These are phyloP conservation scores for Zalaria obscura DNA, from an alignment of 2,329 filamentous ascomycete species.

Conservation along the genomic window DNA sequence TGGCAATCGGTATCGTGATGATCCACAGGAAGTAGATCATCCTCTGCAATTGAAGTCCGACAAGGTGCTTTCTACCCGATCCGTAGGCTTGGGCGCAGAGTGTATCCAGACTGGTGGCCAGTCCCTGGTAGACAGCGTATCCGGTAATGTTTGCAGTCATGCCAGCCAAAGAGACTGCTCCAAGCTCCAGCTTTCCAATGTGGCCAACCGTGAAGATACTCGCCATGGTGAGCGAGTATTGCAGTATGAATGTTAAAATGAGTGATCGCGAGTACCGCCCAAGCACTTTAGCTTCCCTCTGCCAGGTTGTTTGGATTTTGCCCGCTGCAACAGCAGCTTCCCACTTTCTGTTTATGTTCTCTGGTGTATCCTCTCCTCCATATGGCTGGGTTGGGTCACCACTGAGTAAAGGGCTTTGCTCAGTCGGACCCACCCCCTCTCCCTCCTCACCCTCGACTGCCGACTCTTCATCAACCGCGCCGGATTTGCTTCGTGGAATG, in stretches of 20 bases:
- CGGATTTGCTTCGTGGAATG: slow-evolving; percentile 4
- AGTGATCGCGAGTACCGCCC: slow-evolving; percentile 30
- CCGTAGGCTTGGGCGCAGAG: slow-evolving; percentile 88
- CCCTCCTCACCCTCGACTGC: slow-evolving; percentile 1
- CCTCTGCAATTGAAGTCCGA: slow-evolving; percentile 67
- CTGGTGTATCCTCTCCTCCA: slow-evolving; percentile 31
- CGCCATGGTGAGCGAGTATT: slow-evolving; percentile 30
- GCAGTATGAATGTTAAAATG: slow-evolving; percentile 29
- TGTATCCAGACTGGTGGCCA: slow-evolving; percentile 80
- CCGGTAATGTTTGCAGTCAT: slow-evolving; percentile 34
- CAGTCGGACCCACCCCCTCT: slow-evolving; percentile 2
- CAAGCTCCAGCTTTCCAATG: slow-evolving; percentile 30
- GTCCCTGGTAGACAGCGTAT: slow-evolving; percentile 35
- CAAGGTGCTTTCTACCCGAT: slow-evolving; percentile 63
- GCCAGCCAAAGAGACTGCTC: slow-evolving; percentile 28
- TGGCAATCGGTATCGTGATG: slow-evolving; percentile 56
- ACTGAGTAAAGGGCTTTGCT: slow-evolving; percentile 9
- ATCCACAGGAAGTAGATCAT: slow-evolving; percentile 64
- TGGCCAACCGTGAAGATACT: slow-evolving; percentile 31
- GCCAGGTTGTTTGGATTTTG: slow-evolving; percentile 78
- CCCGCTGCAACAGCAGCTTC: slow-evolving; percentile 70
- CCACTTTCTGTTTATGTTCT: slow-evolving; percentile 59
- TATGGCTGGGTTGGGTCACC: slow-evolving; percentile 21
- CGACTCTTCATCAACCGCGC: slow-evolving; percentile 3
- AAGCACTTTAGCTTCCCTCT: slow-evolving; percentile 73